These are phyloP conservation scores for Penicillium lividum DNA, from an alignment of 495 filamentous ascomycete genomes.

Conservation along the genomic window DNA sequence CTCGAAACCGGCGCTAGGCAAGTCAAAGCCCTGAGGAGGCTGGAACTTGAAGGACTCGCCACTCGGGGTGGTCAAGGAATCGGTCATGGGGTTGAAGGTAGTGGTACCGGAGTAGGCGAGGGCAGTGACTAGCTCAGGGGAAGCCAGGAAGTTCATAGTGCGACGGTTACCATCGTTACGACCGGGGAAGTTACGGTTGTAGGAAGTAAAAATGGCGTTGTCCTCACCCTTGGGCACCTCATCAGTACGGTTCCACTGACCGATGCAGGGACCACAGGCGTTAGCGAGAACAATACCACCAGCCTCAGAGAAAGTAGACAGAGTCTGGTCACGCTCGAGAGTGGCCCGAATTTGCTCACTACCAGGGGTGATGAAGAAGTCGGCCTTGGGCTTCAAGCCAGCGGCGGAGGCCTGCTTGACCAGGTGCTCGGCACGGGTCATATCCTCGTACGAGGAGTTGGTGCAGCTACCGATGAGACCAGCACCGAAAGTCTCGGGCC, in stretches of 20 bases:
- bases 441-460: constrained; percentile 97
- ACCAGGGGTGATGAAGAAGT: constrained; percentile 95
- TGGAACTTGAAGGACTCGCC: constrained; percentile 84
- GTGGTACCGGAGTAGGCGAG: constrained; percentile 91
- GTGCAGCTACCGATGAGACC: constrained; percentile 97
- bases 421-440: constrained; percentile 89
- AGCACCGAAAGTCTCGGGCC: constrained; percentile 88
- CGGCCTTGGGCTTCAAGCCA: constrained; percentile 81
- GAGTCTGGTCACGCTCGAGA: constrained; percentile 78
- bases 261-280: constrained; percentile 93
- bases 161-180: constrained; percentile 94
- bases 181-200: constrained; percentile 97
- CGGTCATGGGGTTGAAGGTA: constrained; percentile 95
- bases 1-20: constrained; percentile 78
- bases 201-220: constrained; percentile 97
- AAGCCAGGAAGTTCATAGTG: constrained; percentile 98
- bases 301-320: constrained; percentile 82
- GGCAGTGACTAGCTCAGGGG: constrained; percentile 93
- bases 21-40: constrained; percentile 74
- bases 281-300: constrained; percentile 91
- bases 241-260: constrained; percentile 94
- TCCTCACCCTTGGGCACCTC: constrained; percentile 74
- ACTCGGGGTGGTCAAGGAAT: constrained; percentile 76
- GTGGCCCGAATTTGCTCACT: constrained; percentile 97
- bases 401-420: constrained; percentile 86